Base-by-base conservation (phyloP, 331 rosid species). In the Quercus lobata region DNA sequence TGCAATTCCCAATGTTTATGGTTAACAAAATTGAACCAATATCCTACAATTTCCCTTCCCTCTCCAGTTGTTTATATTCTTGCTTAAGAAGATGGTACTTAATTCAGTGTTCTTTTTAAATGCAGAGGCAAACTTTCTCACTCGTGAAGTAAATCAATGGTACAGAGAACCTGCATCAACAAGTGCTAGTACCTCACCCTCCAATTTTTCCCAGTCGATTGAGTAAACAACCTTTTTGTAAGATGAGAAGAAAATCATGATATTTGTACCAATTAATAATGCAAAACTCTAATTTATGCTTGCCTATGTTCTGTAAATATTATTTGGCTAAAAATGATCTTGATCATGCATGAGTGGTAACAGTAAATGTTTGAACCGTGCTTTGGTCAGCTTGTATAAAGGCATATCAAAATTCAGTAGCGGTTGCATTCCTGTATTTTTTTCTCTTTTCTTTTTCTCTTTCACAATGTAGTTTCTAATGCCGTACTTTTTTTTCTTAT, bases 41-140 rank as follows among this genome's bases (percentile, higher is more conserved):
- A 61, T 25, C 19, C 72, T 32, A 18, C 25, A 30, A 57, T 2
- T 30, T 46, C 52, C 29, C 21, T 29, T 32, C 21, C 69, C 25
- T 34, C 35, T 54, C 4, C 21, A 25, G 44, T 60, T 32, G 12
- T 53, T 6, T 52, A 17, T 60, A 44, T 73, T 77, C 60, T 80
- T 61, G 69, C 60, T 73, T 53, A n/a, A 32, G 68, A 37, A 58
- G 63, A 22, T 68, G 46, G 56, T 49, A 57, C 58, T 83, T 11
- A 75, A 61, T 62, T 10, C 63, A 29, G 52, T 46, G 46, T 58
- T 76, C 5, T 83, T 83, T 60, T 57, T 27, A 57, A 83, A 56
- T 89, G 87, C 97, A 93, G 99, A 95, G 88, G 97, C 99, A 14
- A 89, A 88, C 85, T 95, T 95, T 84, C 92, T 95, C 69, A 86